Evolutionary conservation across 345 rosid species (phyloP).

Genomic region (Mercurialis annua): DNA sequence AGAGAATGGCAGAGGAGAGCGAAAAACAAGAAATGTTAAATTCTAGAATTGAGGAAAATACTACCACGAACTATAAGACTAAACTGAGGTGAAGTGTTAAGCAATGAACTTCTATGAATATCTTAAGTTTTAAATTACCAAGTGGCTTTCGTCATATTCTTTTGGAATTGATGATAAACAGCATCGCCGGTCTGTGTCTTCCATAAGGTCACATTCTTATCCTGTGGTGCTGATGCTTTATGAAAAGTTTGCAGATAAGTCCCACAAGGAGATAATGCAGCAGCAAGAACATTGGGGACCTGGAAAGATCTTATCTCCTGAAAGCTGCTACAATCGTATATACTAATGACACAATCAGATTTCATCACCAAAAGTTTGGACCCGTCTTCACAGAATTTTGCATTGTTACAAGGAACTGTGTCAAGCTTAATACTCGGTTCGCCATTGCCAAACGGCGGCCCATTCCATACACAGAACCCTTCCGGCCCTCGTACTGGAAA

Average conservation of each 20-base stretch:
- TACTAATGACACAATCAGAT: conserved; percentile 41
- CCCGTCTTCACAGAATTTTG: conserved; percentile 71
- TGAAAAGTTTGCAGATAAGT: conserved; percentile 88
- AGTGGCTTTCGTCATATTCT: conserved; percentile 68
- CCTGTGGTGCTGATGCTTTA: conserved; percentile 69
- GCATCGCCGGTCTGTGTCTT: conserved; percentile 56
- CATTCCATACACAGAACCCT: conserved; percentile 72
- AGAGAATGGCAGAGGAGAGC: background rate
- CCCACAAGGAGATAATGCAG: conserved; percentile 69
- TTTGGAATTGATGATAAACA: conserved; percentile 67
- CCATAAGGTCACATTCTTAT: conserved; percentile 78
- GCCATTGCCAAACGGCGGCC: conserved; percentile 67
- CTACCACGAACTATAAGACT: background rate
- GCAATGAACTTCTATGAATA: background rate
- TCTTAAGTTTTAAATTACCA: conserved; percentile 62
- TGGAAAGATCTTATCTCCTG: conserved; percentile 60
- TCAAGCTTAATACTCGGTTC: conserved; percentile 63
- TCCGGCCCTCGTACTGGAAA: conserved; percentile 70
- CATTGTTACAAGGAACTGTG: conserved; percentile 53
- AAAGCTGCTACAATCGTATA: conserved; percentile 59
- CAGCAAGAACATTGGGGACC: conserved; percentile 52
- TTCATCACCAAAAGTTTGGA: conserved; percentile 66
- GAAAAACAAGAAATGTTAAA: background rate
- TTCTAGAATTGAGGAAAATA: background rate
- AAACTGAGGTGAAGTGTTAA: background rate